Evolutionary conservation across 331 rosid genomes (phyloP), one percentile per base, ranked within the genome.

Genomic region (Quercus tomentella): DNA sequence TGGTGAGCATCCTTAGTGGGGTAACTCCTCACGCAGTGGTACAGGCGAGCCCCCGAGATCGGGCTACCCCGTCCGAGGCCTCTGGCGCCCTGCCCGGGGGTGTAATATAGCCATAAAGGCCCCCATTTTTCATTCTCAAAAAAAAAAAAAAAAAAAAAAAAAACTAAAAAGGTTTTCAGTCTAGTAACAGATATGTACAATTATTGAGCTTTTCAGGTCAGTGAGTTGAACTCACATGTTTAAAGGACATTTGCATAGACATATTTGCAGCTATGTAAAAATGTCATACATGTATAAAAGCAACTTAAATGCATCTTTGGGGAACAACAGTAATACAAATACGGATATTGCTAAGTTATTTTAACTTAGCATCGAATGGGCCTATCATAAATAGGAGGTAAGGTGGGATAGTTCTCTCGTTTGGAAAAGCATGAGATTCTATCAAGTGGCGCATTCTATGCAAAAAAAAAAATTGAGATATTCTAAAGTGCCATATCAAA

Each of bases 321-420:
- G 35, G 35, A 77, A 72, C 2, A 70, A 35, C 33, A 26, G 25
- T 22, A 49, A n/a, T 15, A 26, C 45, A 22, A 12, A 37, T 58
- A 78, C 15, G 28, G 10, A 49, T 8, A 21, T 26, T 30, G 55
- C 3, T 6, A 33, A 33, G 37, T 33, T 33, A 33, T 33, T 55
- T 21, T 3, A 58, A 54, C 20, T 80, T 80, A 93, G 74, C 95
- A 93, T 45, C 51, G 74, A 9, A 63, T 33, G 26, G 96, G 91
- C 85, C 98, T 91, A 23, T 77, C 84, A 43, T 94, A 92, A 37
- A 61, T 86, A 43, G 97, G 96, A 51, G 97, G 98, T 21, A 90
- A 82, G 21, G 98, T 89, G 69, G 96, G 96, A 86, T 96, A 94
- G 14, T 89, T 82, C 85, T 94, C 96, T 37, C 11, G 0, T 7